Evolutionary conservation across 2,329 filamentous ascomycete genomes (phyloP).

Genomic region (Periglandula ipomoeae): DNA sequence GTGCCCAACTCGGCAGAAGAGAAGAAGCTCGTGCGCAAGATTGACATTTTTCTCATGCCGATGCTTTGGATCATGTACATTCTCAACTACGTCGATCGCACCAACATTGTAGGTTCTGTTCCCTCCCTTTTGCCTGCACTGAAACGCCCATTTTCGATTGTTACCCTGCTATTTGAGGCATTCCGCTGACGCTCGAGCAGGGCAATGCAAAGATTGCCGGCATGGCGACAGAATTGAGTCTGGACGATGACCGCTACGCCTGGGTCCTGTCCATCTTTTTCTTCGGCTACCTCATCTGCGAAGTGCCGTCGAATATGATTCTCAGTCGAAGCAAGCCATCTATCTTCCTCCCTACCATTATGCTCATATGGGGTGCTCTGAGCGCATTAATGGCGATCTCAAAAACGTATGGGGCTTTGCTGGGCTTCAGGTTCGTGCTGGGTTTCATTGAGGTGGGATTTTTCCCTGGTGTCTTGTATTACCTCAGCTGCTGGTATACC

Average conservation of each 20-base stretch:
- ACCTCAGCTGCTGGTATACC: conserved; percentile 9
- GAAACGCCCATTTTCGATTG: no score
- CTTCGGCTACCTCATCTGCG: conserved; percentile 28
- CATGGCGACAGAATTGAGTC: conserved; percentile 6
- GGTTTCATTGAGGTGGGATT: conserved; percentile 8
- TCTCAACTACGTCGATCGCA: conserved; percentile 49
- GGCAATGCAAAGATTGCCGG: conserved; percentile 9
- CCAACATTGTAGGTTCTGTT: conserved; percentile 45
- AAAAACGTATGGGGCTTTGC: neutral
- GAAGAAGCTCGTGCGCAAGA: conserved; percentile 25
- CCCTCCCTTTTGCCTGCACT: neutral
- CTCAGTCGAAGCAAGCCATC: conserved; percentile 29
- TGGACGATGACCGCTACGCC: conserved; percentile 5
- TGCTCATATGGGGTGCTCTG: conserved; percentile 3
- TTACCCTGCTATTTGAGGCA: no score
- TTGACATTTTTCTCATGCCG: conserved; percentile 32
- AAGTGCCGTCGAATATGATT: conserved; percentile 52
- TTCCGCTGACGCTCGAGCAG: no score
- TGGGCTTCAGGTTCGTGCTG: conserved; percentile 9
- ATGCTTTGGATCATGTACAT: conserved; percentile 52
- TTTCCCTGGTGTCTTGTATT: conserved; percentile 7
- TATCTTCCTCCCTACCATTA: conserved; percentile 5
- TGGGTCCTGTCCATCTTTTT: conserved; percentile 19
- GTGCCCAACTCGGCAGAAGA: conserved; percentile 18
- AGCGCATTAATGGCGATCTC: neutral